Evolutionary conservation across 768 basidiomycete species (phyloP).

Genomic region (Mycena olivaceomarginata): DNA sequence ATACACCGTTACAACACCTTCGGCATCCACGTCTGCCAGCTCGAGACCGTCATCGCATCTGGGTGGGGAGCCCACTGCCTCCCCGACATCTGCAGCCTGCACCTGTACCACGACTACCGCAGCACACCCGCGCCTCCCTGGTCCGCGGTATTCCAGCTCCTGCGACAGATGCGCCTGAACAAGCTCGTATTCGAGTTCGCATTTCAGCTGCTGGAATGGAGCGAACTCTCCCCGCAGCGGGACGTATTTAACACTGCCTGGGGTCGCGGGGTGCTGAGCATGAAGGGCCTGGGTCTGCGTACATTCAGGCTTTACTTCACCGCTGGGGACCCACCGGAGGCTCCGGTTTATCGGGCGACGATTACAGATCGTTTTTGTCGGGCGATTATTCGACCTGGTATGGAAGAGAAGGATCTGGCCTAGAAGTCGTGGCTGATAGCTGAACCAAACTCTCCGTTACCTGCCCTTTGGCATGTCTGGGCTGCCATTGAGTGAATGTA

Average conservation of each 20-base stretch:
- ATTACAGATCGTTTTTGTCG: neutral
- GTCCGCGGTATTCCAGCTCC: neutral
- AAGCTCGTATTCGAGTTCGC: conserved; percentile 12
- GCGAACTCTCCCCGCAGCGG: neutral
- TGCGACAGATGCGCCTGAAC: conserved; percentile 3
- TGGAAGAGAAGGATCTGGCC: conserved; percentile 6
- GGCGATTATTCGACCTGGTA: conserved; percentile 15
- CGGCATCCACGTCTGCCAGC: neutral
- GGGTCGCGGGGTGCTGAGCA: neutral
- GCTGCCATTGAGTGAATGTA: too few relatives aligned
- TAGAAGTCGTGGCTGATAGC: neutral
- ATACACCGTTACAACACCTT: conserved; percentile 28
- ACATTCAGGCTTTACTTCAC: neutral
- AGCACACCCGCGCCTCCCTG: neutral
- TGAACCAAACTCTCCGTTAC: too few relatives aligned
- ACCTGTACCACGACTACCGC: neutral
- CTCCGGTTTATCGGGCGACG: neutral
- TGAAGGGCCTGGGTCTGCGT: conserved; percentile 13
- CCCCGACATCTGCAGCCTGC: conserved; percentile 17
- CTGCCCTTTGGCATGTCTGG: too few relatives aligned
- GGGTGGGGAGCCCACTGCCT: conserved; percentile 17
- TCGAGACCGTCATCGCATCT: neutral
- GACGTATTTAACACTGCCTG: neutral
- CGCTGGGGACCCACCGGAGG: neutral
- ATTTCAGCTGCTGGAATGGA: neutral